Evolutionary conservation across 169 alveolate genomes (phyloP), one percentile per base, ranked within the genome.

Genomic region (Theileria sp.): DNA sequence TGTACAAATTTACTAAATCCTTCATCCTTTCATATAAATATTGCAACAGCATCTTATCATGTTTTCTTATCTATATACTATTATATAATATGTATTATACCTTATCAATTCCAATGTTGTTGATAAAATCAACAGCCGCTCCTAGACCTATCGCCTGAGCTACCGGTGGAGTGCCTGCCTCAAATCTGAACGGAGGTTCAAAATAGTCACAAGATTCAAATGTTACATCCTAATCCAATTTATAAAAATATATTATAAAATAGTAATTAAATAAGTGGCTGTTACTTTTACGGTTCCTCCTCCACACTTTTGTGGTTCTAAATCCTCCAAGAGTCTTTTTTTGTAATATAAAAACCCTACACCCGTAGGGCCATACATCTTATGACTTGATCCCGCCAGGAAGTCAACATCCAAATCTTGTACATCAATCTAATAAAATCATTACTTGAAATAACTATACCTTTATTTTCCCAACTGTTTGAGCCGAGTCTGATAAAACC

Each of bases 331-430:
- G 17, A 84, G 23, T 0, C 30, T 8, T 15, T 38, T 25, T 50
- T 68, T 77, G 4, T 77, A 78, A 69, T 87, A 90, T 32, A 90
- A 81, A 80, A 90, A 90, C 19, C 94, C 94, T 23, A 83, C 61
- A 17, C 94, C 94, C 36, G 92, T 80, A 34, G 92, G 89, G 0
- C 91, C 94, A 68, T 89, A 90, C 62, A 90, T 80, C 72, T 90
- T 90, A 79, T 90, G 94, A 9, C 88, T 91, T 15, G 94, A 90
- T 26, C 89, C 87, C 25, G 87, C 88, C 65, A 90, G 60, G 36
- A 90, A 81, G 68, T 90, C 94, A 5, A 88, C 85, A 26, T 73
- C 83, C 62, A 68, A 34, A 15, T 67, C 78, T 60, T 64, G 60
- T 21, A 61, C 81, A 70, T 79, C 81, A 74, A 89, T 74, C 86